Evolutionary conservation across 805 yeast species (phyloP).

Genomic region (Kuraishia ogatae): DNA sequence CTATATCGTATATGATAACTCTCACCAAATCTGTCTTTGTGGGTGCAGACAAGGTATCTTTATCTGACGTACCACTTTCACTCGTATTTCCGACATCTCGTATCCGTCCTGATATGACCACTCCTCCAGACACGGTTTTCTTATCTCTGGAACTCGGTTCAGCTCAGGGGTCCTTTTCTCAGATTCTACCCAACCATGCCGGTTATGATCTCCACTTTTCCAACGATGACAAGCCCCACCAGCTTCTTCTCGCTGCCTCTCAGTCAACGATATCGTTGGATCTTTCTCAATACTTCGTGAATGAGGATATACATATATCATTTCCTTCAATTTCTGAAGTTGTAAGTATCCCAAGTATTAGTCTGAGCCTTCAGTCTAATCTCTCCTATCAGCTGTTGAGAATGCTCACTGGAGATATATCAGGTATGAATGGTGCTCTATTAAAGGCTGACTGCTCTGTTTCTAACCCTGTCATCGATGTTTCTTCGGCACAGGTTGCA

Average conservation of each 20-base stretch:
- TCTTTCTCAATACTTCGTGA: slow-evolving; percentile 9
- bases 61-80: background rate
- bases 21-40: background rate
- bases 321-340: slow-evolving; percentile 14
- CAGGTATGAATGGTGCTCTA: slow-evolving; percentile 2
- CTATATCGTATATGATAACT: background rate
- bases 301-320: slow-evolving; percentile 2
- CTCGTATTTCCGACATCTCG: background rate
- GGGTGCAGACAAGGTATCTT: background rate
- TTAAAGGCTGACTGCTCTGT: slow-evolving; percentile 6
- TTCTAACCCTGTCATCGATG: slow-evolving; percentile 9
- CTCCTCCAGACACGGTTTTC: slow-evolving; percentile 6
- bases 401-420: slow-evolving; percentile 7
- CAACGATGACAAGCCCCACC: slow-evolving; percentile 33
- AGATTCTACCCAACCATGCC: slow-evolving; percentile 18
- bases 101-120: background rate
- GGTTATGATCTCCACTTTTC: slow-evolving; percentile 37
- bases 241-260: slow-evolving; percentile 27
- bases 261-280: slow-evolving; percentile 22
- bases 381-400: slow-evolving; percentile 24
- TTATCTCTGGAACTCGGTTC: slow-evolving; percentile 11
- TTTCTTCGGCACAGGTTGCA: slow-evolving; percentile 8
- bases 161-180: slow-evolving; percentile 9
- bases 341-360: slow-evolving; percentile 24
- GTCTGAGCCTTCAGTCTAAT: slow-evolving; percentile 30